Base-by-base conservation (phyloP, 805 yeast genomes). In the Kuraishia ogatae region DNA sequence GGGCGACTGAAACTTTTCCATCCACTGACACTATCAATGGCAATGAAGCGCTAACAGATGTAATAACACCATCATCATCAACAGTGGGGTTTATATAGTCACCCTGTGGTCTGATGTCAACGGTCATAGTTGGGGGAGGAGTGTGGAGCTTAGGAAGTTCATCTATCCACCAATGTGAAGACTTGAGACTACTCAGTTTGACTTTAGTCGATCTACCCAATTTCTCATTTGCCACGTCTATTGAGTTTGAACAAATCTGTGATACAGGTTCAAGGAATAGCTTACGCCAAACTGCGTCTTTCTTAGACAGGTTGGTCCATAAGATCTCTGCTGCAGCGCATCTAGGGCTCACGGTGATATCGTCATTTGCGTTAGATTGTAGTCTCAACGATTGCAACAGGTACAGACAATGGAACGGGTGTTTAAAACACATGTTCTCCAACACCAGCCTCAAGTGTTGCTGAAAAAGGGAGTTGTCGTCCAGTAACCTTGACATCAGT, bases 401-500 rank as follows among this genome's bases (percentile, higher is more conserved):
- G 60, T 87, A 89, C 3, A 89, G 64, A 0, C 89, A 74, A 59
- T 90, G 96, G 66, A 75, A 83, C 0, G 97, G 97, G 62, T 88
- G 87, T 28, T 75, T 76, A 10, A 59, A 61, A 53, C 85, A 76
- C 13, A 86, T 63, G 11, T 73, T 63, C 13, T 70, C 57, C 39
- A 89, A 67, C 17, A 88, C 66, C 1, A 64, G 60, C 39, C 77
- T 76, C 22, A 91, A 66, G 1, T 78, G 62, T 1, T 57, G 64
- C 62, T 89, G 96, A 61, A 90, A 91, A 0, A 62, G 46, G 15
- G 48, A 64, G 0, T 60, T 54, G 10, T 80, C 87, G 39, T 69
- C 70, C 0, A 80, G 70, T 17, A 92, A 64, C 55, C 94, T 74
- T 0, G 97, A 89, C 2, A 88, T 75, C 50, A 92, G 74, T 64